Percentiles rank a stretch among this genome's conserved stretches.
Evolutionary conservation across 1,284 basidiomycete genomes (phyloP).

Genomic region (Heimioporus retisporus): DNA sequence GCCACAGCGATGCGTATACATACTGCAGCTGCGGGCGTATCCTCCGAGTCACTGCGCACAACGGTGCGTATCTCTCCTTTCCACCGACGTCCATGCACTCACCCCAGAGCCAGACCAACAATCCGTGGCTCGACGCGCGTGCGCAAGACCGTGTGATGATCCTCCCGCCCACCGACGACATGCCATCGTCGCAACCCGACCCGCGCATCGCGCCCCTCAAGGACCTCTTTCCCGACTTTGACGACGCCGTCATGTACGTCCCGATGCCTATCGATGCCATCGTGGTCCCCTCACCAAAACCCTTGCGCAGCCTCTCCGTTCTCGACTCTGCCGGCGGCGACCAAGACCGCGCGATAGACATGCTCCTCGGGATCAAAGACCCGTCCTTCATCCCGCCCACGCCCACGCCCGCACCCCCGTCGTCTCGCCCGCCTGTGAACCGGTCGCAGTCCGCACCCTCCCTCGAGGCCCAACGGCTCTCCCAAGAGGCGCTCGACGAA

Average conservation of each 20-base stretch:
- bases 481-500: slow-evolving; percentile 79
- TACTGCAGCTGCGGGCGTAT: no score
- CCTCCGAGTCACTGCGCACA: no score
- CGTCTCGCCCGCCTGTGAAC: background rate
- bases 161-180: no score
- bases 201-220: slow-evolving; percentile 66
- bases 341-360: slow-evolving; percentile 78
- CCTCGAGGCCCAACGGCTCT: slow-evolving; percentile 38
- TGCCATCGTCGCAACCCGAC: slow-evolving; percentile 38
- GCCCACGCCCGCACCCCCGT: slow-evolving; percentile 24
- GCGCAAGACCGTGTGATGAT: no score
- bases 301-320: slow-evolving; percentile 62
- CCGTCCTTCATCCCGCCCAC: slow-evolving; percentile 66
- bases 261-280: background rate
- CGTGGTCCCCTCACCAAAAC: slow-evolving; percentile 13
- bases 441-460: slow-evolving; percentile 26
- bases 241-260: slow-evolving; percentile 71
- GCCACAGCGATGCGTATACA: no score
- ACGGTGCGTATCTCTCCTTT: no score
- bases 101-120: no score
- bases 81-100: no score
- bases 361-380: slow-evolving; percentile 83
- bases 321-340: slow-evolving; percentile 73
- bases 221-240: slow-evolving; percentile 85
- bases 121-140: no score